Evolutionary conservation across 2,329 filamentous ascomycete species (phyloP).

Genomic region (Monilinia polystroma): DNA sequence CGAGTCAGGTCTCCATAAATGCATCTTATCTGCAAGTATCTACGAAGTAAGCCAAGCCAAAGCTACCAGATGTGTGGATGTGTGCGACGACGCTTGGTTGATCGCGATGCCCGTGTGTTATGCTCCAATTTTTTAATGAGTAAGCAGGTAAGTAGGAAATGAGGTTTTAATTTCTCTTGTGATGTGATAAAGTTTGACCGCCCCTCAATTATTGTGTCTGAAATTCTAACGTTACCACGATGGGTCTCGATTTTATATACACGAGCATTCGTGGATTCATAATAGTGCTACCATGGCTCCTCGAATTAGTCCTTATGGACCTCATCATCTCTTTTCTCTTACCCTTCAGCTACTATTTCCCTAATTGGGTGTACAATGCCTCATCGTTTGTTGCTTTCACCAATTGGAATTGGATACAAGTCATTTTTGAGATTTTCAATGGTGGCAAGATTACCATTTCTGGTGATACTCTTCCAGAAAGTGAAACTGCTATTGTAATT

Average conservation of each 20-base stretch:
- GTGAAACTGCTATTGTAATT: constrained; percentile 61
- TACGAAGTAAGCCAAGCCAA: too few species aligned
- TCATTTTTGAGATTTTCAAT: constrained; percentile 55
- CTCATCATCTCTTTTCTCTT: constrained; percentile 51
- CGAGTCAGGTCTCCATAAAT: background rate
- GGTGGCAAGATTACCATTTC: constrained; percentile 53
- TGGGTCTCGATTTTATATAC: constrained; percentile 10
- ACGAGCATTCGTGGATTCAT: constrained; percentile 46
- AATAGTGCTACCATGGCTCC: constrained; percentile 52
- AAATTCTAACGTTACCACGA: background rate
- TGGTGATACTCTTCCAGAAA: constrained; percentile 50
- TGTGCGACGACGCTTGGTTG: constrained; percentile 16
- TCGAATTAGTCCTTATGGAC: constrained; percentile 53
- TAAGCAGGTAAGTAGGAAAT: background rate
- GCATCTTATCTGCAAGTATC: background rate
- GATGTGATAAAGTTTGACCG: background rate
- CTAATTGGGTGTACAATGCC: constrained; percentile 51
- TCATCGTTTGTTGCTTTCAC: constrained; percentile 55
- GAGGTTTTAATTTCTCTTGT: background rate
- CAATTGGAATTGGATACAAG: constrained; percentile 58
- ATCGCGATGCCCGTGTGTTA: constrained; percentile 5
- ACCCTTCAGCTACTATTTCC: constrained; percentile 48
- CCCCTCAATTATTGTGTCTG: background rate
- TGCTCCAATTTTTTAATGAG: constrained; percentile 22
- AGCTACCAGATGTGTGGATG: too few species aligned